phyloP scores from a whole-genome alignment of 2,329 filamentous ascomycete species.

The Colletotrichum filicis region DNA sequence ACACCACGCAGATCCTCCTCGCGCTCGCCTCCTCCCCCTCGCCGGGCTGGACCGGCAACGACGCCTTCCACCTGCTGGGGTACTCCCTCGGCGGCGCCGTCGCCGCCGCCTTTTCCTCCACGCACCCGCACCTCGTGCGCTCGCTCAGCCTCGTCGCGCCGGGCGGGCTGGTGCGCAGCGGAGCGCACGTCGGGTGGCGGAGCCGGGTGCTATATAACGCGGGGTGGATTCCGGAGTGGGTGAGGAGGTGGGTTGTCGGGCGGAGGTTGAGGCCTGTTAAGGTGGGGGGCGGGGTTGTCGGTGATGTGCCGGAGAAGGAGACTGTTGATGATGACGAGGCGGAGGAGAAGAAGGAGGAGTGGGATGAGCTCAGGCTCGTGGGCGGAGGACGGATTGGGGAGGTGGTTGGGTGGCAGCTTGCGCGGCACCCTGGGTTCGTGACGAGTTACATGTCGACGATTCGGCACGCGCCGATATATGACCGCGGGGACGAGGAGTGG shows the following conservation, averaged over 20 bases:
- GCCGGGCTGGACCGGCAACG: slow-evolving; percentile 60
- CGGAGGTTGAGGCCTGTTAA: slow-evolving; percentile 56
- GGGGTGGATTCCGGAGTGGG: slow-evolving; percentile 67
- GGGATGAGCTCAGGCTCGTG: slow-evolving; percentile 61
- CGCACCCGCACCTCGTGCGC: slow-evolving; percentile 73
- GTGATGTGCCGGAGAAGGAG: slow-evolving; percentile 49
- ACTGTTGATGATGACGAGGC: slow-evolving; percentile 51
- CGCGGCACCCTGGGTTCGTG: slow-evolving; percentile 74
- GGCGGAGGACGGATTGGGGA: slow-evolving; percentile 65
- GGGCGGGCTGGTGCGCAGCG: slow-evolving; percentile 73
- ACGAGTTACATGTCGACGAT: slow-evolving; percentile 78
- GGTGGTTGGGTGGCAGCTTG: slow-evolving; percentile 77
- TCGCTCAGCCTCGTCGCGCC: slow-evolving; percentile 75
- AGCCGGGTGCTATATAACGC: slow-evolving; percentile 72
- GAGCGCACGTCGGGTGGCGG: slow-evolving; percentile 66
- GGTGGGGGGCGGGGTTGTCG: slow-evolving; percentile 38
- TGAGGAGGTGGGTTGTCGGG: slow-evolving; percentile 65
- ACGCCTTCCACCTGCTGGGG: slow-evolving; percentile 76
- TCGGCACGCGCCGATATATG: slow-evolving; percentile 75
- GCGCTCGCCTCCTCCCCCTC: slow-evolving; percentile 72
- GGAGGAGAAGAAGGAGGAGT: slow-evolving; percentile 53
- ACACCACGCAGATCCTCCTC: slow-evolving; percentile 72
- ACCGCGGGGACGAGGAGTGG: slow-evolving; percentile 72
- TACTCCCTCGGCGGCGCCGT: slow-evolving; percentile 86
- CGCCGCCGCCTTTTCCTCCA: slow-evolving; percentile 74